Evolutionary conservation across 2,329 filamentous ascomycete genomes (phyloP).

Genomic region (Cercospora zeae-maydis): DNA sequence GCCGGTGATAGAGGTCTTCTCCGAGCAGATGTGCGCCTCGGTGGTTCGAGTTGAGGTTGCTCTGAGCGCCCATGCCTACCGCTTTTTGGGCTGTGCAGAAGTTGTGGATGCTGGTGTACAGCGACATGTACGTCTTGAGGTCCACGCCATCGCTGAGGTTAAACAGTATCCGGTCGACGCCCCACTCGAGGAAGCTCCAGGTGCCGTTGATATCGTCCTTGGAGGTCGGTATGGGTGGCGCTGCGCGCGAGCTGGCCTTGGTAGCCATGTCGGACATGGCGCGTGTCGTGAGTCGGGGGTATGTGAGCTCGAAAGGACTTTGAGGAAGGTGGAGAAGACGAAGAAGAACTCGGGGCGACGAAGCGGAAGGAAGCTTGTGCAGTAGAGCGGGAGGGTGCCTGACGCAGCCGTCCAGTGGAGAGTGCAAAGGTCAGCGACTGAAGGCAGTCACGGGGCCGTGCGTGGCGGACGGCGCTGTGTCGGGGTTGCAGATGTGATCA

Average conservation of each 20-base stretch:
- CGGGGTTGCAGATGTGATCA: not conserved
- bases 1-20: slow-evolving; percentile 90
- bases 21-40: slow-evolving; percentile 88
- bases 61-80: slow-evolving; percentile 50
- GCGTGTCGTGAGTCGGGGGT: slow-evolving; percentile 5
- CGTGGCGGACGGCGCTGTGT: not conserved
- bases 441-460: not conserved
- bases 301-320: not conserved
- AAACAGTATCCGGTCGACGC: slow-evolving; percentile 90
- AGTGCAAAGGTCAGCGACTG: slow-evolving; percentile 1
- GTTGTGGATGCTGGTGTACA: slow-evolving; percentile 97
- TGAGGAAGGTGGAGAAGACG: not conserved
- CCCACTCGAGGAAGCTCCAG: slow-evolving; percentile 83
- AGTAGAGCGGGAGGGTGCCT: slow-evolving; percentile 1
- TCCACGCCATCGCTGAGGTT: slow-evolving; percentile 90
- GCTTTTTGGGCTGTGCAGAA: slow-evolving; percentile 99
- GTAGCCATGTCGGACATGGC: slow-evolving; percentile 30
- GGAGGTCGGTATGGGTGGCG: slow-evolving; percentile 35
- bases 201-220: slow-evolving; percentile 41
- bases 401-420: not conserved
- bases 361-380: slow-evolving; percentile 1
- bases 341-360: not conserved
- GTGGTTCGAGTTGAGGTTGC: slow-evolving; percentile 56
- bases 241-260: slow-evolving; percentile 14
- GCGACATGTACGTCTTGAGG: slow-evolving; percentile 94